phyloP scores from a whole-genome alignment of 345 rosid species.

The Melastoma malabathricum region DNA sequence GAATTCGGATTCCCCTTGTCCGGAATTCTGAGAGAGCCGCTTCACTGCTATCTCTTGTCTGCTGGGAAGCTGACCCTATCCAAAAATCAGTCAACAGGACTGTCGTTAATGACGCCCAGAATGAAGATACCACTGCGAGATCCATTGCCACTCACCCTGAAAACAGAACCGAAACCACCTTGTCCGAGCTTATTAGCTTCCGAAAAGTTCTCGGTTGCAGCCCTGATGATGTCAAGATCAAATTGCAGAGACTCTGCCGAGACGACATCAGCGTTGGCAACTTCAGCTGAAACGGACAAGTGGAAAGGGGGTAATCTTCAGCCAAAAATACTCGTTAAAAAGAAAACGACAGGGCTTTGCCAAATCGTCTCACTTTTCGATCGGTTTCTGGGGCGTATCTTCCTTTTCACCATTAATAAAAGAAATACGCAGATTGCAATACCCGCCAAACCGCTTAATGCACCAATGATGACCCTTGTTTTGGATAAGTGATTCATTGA shows the following conservation, averaged over 20 bases:
- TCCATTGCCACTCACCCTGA: slow-evolving; percentile 2
- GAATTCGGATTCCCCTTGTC: slow-evolving; percentile 52
- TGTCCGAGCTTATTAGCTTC: slow-evolving; percentile 15
- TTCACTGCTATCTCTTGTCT: slow-evolving; percentile 62
- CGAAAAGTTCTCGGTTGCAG: slow-evolving; percentile 19
- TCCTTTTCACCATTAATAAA: too few relatives aligned
- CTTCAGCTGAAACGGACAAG: too few relatives aligned
- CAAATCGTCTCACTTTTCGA: too few relatives aligned
- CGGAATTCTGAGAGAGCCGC: slow-evolving; percentile 37
- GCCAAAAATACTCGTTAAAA: too few relatives aligned
- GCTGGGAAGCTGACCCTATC: slow-evolving; percentile 46
- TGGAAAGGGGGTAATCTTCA: too few relatives aligned
- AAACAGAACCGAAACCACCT: slow-evolving; percentile 15
- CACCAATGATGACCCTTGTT: too few relatives aligned
- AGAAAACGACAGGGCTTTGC: too few relatives aligned
- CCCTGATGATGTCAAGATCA: slow-evolving; percentile 8
- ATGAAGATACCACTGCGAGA: not conserved
- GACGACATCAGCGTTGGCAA: too few relatives aligned
- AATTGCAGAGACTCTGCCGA: not conserved
- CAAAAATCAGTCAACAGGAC: not conserved
- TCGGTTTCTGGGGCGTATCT: too few relatives aligned
- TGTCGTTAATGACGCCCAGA: not conserved
- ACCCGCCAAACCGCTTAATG: too few relatives aligned
- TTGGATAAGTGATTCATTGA: too few relatives aligned
- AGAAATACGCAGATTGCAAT: too few relatives aligned